phyloP scores from a whole-genome alignment of 2,329 filamentous ascomycete species.

The Trichophaea hybrida region DNA sequence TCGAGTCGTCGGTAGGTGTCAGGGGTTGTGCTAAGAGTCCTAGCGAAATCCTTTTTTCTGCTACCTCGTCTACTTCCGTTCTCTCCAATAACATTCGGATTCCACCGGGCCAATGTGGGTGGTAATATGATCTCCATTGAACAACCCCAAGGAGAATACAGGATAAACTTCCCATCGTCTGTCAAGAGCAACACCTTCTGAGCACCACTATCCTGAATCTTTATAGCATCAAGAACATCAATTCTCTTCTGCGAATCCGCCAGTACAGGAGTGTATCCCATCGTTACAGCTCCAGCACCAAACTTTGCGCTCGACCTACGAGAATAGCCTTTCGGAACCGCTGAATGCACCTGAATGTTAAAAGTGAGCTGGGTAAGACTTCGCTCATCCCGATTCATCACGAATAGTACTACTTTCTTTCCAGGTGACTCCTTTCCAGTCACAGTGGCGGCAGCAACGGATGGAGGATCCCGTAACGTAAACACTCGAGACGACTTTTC shows the following conservation, averaged over 20 bases:
- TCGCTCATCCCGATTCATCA: conserved; percentile 54
- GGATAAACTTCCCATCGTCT: conserved; percentile 23
- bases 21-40: conserved; percentile 24
- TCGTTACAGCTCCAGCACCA: conserved; percentile 10
- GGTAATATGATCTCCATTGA: conserved; percentile 22
- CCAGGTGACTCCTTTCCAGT: conserved; percentile 25
- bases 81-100: conserved; percentile 26
- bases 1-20: conserved; percentile 21
- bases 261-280: conserved; percentile 19
- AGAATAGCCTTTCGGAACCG: conserved; percentile 16
- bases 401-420: conserved; percentile 46
- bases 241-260: conserved; percentile 19
- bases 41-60: conserved; percentile 26
- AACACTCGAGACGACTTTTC: conserved; percentile 39
- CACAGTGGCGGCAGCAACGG: conserved; percentile 28
- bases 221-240: conserved; percentile 25
- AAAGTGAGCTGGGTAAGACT: conserved; percentile 54
- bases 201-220: conserved; percentile 24
- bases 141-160: conserved; percentile 26
- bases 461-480: conserved; percentile 41
- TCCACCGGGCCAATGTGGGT: conserved; percentile 24
- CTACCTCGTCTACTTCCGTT: conserved; percentile 24
- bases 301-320: conserved; percentile 15
- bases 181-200: conserved; percentile 24
- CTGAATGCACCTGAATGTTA: conserved; percentile 36